Conservation (phyloP, 2,329 filamentous ascomycete genomes). For the Torrubiella hemipterigena region DNA sequence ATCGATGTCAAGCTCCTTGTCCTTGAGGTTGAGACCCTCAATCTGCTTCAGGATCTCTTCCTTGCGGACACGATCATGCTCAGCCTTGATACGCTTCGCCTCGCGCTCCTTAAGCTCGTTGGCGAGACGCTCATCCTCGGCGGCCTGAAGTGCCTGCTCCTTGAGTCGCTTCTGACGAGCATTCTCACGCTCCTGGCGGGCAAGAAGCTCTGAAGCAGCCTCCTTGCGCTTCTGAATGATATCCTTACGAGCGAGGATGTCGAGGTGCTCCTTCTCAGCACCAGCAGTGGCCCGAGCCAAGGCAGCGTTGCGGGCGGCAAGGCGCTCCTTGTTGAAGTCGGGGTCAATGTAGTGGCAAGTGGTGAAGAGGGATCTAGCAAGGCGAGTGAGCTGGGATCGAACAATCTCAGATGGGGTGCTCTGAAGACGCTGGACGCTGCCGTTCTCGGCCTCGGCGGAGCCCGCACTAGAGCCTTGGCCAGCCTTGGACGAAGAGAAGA, state of each 20-base stretch:
- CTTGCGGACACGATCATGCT: slow-evolving; percentile 81
- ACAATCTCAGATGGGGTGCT: slow-evolving; percentile 97
- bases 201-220: slow-evolving; percentile 77
- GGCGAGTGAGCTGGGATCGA: slow-evolving; percentile 80
- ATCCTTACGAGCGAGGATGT: slow-evolving; percentile 74
- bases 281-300: slow-evolving; percentile 74
- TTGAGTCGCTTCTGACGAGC: slow-evolving; percentile 77
- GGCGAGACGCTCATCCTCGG: slow-evolving; percentile 78
- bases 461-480: slow-evolving; percentile 76
- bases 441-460: slow-evolving; percentile 74
- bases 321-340: slow-evolving; percentile 69
- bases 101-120: slow-evolving; percentile 90
- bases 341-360: slow-evolving; percentile 96
- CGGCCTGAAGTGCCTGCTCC: slow-evolving; percentile 79
- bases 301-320: slow-evolving; percentile 68
- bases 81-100: slow-evolving; percentile 70
- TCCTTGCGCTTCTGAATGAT: slow-evolving; percentile 97
- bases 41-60: slow-evolving; percentile 90
- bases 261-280: slow-evolving; percentile 82
- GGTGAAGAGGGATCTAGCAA: slow-evolving; percentile 82
- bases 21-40: slow-evolving; percentile 79
- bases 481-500: slow-evolving; percentile 94
- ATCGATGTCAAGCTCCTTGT: slow-evolving; percentile 66
- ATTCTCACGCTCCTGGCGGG: slow-evolving; percentile 84
- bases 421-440: slow-evolving; percentile 86